A percentile compares a stretch with the other conserved stretches of the same genome.
These are phyloP conservation scores for Solanum tarijense DNA, from an alignment of 257 asterid genomes.

Conservation along the genomic window DNA sequence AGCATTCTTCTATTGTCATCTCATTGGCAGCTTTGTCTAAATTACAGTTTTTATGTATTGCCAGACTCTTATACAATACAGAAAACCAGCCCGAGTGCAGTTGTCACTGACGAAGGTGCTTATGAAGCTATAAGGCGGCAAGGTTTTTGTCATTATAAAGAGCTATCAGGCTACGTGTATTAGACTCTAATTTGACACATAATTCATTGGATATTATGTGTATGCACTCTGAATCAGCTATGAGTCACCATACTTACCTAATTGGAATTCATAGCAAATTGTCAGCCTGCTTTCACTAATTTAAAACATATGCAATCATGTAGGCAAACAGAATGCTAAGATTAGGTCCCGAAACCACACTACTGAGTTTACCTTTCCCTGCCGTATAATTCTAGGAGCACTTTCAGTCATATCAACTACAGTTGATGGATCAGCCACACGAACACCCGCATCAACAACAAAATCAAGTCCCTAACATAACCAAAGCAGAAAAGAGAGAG, in stretches of 20 bases:
- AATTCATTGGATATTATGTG: not conserved
- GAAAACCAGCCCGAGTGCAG: not conserved
- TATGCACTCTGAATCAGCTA: not conserved
- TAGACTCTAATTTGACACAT: not conserved
- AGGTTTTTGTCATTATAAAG: not conserved
- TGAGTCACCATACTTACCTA: not conserved
- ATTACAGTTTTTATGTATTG: not conserved
- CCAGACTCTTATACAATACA: not conserved
- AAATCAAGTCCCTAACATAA: slow-evolving; percentile 74
- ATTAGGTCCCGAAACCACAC: not conserved
- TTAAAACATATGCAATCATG: not conserved
- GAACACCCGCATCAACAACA: slow-evolving; percentile 71
- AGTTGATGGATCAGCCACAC: slow-evolving; percentile 86
- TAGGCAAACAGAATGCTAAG: not conserved
- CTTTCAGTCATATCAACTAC: slow-evolving; percentile 85
- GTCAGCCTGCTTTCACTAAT: not conserved
- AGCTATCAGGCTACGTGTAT: not conserved
- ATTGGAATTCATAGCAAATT: not conserved
- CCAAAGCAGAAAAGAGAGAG: slow-evolving; percentile 3
- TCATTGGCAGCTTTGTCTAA: not conserved
- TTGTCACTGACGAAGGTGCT: not conserved
- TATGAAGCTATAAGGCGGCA: not conserved
- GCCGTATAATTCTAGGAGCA: slow-evolving; percentile 44
- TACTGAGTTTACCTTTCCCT: slow-evolving; percentile 58
- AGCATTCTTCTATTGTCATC: not conserved